A percentile compares a stretch with the other conserved stretches of the same genome.
phyloP scores from a whole-genome alignment of 1,139 yeast species.

The Yamadazyma atmosphaerica region DNA sequence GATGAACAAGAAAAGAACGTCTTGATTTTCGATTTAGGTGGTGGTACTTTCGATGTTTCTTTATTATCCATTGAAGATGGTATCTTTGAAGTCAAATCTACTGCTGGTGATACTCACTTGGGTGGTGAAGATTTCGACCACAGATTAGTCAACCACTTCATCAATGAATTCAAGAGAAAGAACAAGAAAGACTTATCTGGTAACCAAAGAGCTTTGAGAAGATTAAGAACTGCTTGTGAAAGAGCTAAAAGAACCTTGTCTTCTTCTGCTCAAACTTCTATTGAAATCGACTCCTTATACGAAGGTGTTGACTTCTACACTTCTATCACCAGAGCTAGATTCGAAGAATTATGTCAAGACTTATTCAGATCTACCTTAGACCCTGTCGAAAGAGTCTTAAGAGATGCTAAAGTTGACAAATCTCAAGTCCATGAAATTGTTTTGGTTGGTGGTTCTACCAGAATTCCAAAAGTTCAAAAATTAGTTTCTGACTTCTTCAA shows the following conservation, averaged over 20 bases:
- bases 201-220: slow-evolving; percentile 96
- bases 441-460: slow-evolving; percentile 99
- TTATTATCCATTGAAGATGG: slow-evolving; percentile 91
- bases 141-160: slow-evolving; percentile 93
- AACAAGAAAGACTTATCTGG: slow-evolving; percentile 88
- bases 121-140: slow-evolving; percentile 99
- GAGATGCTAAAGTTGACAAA: slow-evolving; percentile 92
- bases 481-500: slow-evolving; percentile 96
- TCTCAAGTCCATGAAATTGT: slow-evolving; percentile 92
- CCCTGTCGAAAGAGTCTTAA: slow-evolving; percentile 97
- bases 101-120: slow-evolving; percentile 98
- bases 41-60: slow-evolving; percentile 98
- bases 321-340: slow-evolving; percentile 97
- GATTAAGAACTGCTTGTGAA: slow-evolving; percentile 99
- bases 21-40: slow-evolving; percentile 93
- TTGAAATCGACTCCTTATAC: slow-evolving; percentile 94
- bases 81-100: slow-evolving; percentile 94
- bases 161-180: slow-evolving; percentile 95
- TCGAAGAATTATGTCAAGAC: slow-evolving; percentile 89
- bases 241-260: slow-evolving; percentile 99
- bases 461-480: slow-evolving; percentile 99
- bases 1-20: slow-evolving; percentile 84
- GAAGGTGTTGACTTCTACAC: slow-evolving; percentile 98
- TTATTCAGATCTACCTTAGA: slow-evolving; percentile 94
- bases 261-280: slow-evolving; percentile 93